These are phyloP conservation scores for Hemileccinum rubropunctum DNA, from an alignment of 768 basidiomycete species.

Conservation along the genomic window DNA sequence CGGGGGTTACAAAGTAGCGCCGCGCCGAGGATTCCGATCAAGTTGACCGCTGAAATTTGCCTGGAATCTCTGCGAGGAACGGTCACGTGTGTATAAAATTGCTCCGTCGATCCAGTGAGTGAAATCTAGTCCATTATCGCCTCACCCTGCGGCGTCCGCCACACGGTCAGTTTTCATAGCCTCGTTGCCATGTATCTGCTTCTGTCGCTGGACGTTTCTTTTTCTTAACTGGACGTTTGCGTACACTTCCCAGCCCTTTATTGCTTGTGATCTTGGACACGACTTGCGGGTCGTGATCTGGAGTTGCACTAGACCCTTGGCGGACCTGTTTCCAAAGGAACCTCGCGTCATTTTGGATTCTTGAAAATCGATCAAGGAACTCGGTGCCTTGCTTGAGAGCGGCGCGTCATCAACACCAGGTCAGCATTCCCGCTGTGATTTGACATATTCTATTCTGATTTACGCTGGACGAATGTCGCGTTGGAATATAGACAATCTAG, in stretches of 20 bases:
- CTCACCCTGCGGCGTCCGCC: too few species aligned
- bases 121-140: too few species aligned
- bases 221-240: constrained; percentile 25
- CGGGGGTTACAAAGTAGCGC: constrained; percentile 16
- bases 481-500: constrained; percentile 20
- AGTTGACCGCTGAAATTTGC: constrained; percentile 16
- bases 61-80: background rate
- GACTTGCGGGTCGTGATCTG: constrained; percentile 24
- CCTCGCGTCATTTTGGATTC: constrained; percentile 5
- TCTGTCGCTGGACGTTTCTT: constrained; percentile 22
- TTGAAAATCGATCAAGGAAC: constrained; percentile 31
- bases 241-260: constrained; percentile 15
- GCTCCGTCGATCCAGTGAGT: constrained; percentile 18
- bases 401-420: constrained; percentile 17
- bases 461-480: constrained; percentile 13
- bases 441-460: constrained; percentile 27
- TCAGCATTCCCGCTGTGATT: constrained; percentile 28
- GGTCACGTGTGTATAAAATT: constrained; percentile 14
- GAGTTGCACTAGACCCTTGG: constrained; percentile 15
- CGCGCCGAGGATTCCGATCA: constrained; percentile 18
- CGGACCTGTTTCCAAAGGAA: constrained; percentile 26
- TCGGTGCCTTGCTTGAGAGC: constrained; percentile 23
- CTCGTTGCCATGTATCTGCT: constrained; percentile 22
- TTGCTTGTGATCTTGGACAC: constrained; percentile 17
- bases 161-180: constrained; percentile 12